Percentiles rank a stretch among this genome's conserved stretches.
These are phyloP conservation scores for Aegilops longissima DNA, from an alignment of 176 grass and related monocot genomes.

Conservation along the genomic window DNA sequence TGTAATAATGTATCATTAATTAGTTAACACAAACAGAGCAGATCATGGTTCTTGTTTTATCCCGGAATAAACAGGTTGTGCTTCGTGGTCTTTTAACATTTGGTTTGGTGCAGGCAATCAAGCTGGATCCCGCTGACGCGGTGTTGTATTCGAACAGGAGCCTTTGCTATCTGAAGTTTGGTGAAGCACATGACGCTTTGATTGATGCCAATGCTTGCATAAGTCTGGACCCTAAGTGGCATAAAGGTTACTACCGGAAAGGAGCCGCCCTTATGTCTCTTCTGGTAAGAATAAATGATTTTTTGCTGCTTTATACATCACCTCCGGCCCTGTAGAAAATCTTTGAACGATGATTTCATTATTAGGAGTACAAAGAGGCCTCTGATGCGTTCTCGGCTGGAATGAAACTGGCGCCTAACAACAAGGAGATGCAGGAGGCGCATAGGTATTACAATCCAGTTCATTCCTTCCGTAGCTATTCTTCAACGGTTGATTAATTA, in stretches of 20 bases:
- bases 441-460: slow-evolving; percentile 13
- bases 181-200: not conserved
- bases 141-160: slow-evolving; percentile 20
- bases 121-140: slow-evolving; percentile 5
- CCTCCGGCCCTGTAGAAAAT: not conserved
- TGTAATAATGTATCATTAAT: not conserved
- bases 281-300: not conserved
- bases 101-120: slow-evolving; percentile 21
- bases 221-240: not conserved
- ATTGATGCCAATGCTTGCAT: slow-evolving; percentile 4
- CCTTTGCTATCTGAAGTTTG: slow-evolving; percentile 1
- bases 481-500: not conserved
- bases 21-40: not conserved
- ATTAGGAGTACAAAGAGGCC: slow-evolving; percentile 19
- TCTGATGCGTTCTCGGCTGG: slow-evolving; percentile 28
- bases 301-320: not conserved
- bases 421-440: slow-evolving; percentile 4
- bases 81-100: not conserved
- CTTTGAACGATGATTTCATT: not conserved
- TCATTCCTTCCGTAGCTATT: not conserved
- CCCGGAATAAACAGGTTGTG: not conserved
- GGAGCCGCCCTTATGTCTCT: slow-evolving; percentile 17
- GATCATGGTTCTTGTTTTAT: not conserved
- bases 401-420: not conserved
- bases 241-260: slow-evolving; percentile 11